These are phyloP conservation scores for Cladosporium sp. DNA, from an alignment of 2,329 filamentous ascomycete species.

Conservation along the genomic window DNA sequence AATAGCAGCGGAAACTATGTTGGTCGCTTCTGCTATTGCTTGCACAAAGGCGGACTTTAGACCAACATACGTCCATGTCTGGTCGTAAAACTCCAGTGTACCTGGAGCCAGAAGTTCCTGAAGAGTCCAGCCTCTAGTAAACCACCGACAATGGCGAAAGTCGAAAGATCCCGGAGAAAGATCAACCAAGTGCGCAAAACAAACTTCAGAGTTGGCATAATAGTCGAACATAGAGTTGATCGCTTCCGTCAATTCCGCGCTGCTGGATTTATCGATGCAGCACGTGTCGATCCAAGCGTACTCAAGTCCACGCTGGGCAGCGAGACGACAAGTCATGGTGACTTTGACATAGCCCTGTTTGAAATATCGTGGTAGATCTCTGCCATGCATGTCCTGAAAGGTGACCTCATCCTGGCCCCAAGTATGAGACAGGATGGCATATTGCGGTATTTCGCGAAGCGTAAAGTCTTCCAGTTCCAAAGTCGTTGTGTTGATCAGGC, in stretches of 20 bases:
- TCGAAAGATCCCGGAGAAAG: not conserved
- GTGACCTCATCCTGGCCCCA: constrained; percentile 16
- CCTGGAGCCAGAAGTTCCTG: constrained; percentile 19
- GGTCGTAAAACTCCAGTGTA: constrained; percentile 14
- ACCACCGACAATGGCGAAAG: constrained; percentile 13
- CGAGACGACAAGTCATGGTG: not conserved
- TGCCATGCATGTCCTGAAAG: constrained; percentile 15
- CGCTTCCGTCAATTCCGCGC: constrained; percentile 18
- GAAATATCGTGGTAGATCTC: not conserved
- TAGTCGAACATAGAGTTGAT: constrained; percentile 24
- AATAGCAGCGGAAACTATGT: not conserved
- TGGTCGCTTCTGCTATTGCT: not conserved
- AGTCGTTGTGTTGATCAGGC: constrained; percentile 11
- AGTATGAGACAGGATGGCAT: constrained; percentile 18
- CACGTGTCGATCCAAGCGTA: constrained; percentile 24
- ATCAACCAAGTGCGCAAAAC: constrained; percentile 19
- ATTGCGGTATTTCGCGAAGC: not conserved
- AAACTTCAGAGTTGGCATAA: constrained; percentile 17
- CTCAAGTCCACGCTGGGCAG: constrained; percentile 2
- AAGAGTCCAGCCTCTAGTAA: constrained; percentile 18
- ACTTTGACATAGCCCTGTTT: constrained; percentile 2
- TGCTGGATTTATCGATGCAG: constrained; percentile 21
- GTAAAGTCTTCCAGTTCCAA: constrained; percentile 7
- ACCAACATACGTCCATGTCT: constrained; percentile 19
- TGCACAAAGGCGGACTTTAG: not conserved